Conservation (phyloP, 2,329 filamentous ascomycete species). For the Botrytis medusae region DNA sequence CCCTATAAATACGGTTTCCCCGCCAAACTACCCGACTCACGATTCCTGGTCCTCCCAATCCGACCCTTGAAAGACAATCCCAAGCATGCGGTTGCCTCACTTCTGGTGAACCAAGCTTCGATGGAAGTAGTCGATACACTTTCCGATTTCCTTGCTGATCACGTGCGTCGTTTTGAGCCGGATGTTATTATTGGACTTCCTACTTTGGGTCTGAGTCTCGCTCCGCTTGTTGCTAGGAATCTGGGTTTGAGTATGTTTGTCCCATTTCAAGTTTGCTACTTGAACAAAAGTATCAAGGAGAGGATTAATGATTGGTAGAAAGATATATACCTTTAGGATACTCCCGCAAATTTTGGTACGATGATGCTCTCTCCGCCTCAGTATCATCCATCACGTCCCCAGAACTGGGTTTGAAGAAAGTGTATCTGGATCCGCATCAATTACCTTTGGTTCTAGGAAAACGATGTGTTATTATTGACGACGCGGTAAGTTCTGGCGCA, state of each 20-base stretch:
- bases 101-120: conserved; percentile 35
- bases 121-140: conserved; percentile 30
- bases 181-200: conserved; percentile 36
- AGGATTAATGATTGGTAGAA: conserved; percentile 19
- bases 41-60: conserved; percentile 34
- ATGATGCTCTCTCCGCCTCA: conserved; percentile 29
- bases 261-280: not conserved
- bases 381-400: conserved; percentile 37
- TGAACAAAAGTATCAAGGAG: not conserved
- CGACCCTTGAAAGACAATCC: conserved; percentile 23
- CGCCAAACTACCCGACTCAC: conserved; percentile 29
- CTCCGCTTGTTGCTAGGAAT: conserved; percentile 30
- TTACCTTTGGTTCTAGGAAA: conserved; percentile 30
- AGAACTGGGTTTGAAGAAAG: conserved; percentile 26
- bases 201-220: conserved; percentile 33
- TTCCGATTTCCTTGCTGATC: conserved; percentile 24
- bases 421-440: conserved; percentile 35
- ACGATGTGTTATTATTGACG: conserved; percentile 34
- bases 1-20: conserved; percentile 33
- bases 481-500: conserved; percentile 35
- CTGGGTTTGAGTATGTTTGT: conserved; percentile 30
- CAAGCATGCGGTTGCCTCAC: conserved; percentile 34
- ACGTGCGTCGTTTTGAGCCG: conserved; percentile 24
- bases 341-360: conserved; percentile 39
- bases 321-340: conserved; percentile 36